Conservation (phyloP, 148 eudicot species). For the Silene latifolia region DNA sequence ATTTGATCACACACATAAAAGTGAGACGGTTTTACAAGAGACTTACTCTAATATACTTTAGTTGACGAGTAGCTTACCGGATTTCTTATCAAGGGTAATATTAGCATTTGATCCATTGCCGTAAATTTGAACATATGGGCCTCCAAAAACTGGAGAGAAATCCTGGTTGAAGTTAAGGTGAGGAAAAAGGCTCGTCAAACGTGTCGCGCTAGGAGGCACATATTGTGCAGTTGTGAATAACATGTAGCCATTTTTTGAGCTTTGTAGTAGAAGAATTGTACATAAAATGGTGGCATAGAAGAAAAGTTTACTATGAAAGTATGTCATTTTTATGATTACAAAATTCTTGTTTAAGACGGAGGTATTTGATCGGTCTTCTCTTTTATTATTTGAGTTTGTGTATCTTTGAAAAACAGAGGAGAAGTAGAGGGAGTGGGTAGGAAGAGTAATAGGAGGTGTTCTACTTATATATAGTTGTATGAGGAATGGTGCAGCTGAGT, state of each 20-base stretch:
- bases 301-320: constrained; percentile 19
- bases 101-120: constrained; percentile 60
- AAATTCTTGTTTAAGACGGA: no score
- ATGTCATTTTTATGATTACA: constrained; percentile 29
- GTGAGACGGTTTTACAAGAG: background rate
- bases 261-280: constrained; percentile 6
- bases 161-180: constrained; percentile 42
- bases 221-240: constrained; percentile 27
- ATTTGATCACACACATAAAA: background rate
- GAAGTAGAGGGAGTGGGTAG: background rate
- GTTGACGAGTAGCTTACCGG: constrained; percentile 36
- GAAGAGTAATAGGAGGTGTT: constrained; percentile 2
- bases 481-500: constrained; percentile 37
- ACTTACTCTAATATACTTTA: background rate
- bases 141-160: constrained; percentile 51
- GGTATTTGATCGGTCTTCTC: background rate
- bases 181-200: constrained; percentile 46
- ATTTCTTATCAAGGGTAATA: constrained; percentile 53
- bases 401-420: background rate
- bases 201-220: constrained; percentile 43
- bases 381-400: background rate
- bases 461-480: constrained; percentile 21
- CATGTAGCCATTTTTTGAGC: constrained; percentile 14
- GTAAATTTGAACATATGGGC: constrained; percentile 39
- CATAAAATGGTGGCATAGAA: constrained; percentile 10